These are phyloP conservation scores for Dactylonectria estremocensis DNA, from an alignment of 2,329 filamentous ascomycete species.

Conservation along the genomic window DNA sequence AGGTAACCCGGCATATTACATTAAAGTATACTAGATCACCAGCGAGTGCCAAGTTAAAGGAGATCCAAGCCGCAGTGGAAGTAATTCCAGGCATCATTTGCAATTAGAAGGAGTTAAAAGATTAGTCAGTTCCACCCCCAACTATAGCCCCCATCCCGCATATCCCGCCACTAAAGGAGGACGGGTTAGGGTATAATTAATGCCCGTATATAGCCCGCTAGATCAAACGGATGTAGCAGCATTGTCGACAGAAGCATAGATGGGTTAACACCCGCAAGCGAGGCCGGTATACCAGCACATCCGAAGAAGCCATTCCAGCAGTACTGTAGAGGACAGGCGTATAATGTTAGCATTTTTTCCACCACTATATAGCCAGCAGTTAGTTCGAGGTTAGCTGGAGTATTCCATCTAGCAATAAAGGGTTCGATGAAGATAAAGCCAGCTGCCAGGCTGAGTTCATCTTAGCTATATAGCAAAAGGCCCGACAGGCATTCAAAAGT, in stretches of 20 bases:
- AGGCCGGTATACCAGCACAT: not conserved
- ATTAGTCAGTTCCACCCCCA: not conserved
- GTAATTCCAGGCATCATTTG: not conserved
- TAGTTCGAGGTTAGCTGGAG: constrained; percentile 9
- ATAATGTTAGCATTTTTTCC: not conserved
- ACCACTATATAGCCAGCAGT: not conserved
- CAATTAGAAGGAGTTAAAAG: not conserved
- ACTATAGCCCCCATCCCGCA: not conserved
- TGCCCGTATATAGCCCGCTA: not conserved
- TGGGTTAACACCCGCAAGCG: not conserved
- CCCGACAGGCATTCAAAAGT: not conserved
- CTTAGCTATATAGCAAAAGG: not conserved
- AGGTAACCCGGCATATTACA: too few relatives aligned
- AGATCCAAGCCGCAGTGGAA: not conserved
- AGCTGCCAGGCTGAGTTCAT: not conserved
- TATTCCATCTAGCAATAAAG: not conserved
- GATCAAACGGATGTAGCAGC: not conserved
- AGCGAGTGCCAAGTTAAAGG: too few relatives aligned
- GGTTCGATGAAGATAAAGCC: not conserved
- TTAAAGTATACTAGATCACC: too few relatives aligned
- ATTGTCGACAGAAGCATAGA: not conserved
- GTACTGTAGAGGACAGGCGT: not conserved
- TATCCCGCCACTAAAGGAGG: not conserved
- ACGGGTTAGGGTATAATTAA: constrained; percentile 3
- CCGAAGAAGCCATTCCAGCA: not conserved